Evolutionary conservation across 495 filamentous ascomycete species (phyloP).

Genomic region (Penicillium riverlandense): DNA sequence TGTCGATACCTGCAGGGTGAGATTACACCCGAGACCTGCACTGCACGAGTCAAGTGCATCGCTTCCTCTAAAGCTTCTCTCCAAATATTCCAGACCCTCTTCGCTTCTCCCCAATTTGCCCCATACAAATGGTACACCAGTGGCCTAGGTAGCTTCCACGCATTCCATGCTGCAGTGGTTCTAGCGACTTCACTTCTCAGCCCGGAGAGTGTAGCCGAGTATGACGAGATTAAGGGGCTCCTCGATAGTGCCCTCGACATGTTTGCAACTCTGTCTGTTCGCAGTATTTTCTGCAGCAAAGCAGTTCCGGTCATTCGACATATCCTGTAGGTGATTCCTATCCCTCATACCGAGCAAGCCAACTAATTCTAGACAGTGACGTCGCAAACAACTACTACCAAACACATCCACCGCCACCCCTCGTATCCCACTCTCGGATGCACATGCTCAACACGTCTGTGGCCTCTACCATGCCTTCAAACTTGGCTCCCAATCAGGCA

Average conservation of each 20-base stretch:
- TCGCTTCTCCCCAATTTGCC: slow-evolving; percentile 26
- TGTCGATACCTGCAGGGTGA: slow-evolving; percentile 34
- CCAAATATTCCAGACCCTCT: slow-evolving; percentile 29
- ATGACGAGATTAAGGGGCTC: slow-evolving; percentile 23
- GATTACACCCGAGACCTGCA: slow-evolving; percentile 31
- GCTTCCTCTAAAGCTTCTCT: slow-evolving; percentile 35
- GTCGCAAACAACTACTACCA: slow-evolving; percentile 8
- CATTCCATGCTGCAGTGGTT: slow-evolving; percentile 31
- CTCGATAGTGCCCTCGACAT: slow-evolving; percentile 26
- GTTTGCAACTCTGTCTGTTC: slow-evolving; percentile 32
- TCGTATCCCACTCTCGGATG: neutral
- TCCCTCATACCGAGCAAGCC: neutral
- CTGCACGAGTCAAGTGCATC: slow-evolving; percentile 35
- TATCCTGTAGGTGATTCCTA: slow-evolving; percentile 26
- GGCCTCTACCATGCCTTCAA: neutral
- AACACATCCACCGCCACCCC: slow-evolving; percentile 3
- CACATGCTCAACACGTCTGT: neutral
- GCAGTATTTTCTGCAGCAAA: slow-evolving; percentile 36
- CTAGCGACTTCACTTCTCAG: slow-evolving; percentile 23
- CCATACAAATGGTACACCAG: slow-evolving; percentile 43
- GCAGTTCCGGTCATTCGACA: slow-evolving; percentile 31
- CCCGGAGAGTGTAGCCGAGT: slow-evolving; percentile 26
- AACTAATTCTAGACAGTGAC: slow-evolving; percentile 10
- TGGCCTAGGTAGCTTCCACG: slow-evolving; percentile 35
- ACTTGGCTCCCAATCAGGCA: neutral